Evolutionary conservation across 2,329 filamentous ascomycete genomes (phyloP), one percentile per base, ranked within the genome.

Genomic region (Aspergillus aculeatus): DNA sequence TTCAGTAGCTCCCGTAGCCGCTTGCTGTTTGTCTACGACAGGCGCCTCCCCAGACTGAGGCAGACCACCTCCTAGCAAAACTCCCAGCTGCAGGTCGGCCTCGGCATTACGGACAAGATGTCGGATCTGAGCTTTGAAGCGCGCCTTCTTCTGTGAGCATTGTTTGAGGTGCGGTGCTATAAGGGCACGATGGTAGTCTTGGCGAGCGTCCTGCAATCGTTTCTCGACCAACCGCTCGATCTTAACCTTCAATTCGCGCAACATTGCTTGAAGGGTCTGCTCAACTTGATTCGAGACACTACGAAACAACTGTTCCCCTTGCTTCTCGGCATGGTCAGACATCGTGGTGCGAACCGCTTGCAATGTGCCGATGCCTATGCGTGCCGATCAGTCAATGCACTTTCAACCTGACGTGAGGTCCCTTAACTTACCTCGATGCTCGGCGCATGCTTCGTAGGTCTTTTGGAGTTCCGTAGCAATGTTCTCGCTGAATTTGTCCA

Each of bases 111-210:
- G 14, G 19, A 61, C 9, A 2, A 54, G 16, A 16, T n/a, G 3
- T 1, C 12, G 12, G 5, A 55, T 21, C n/a, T 50, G 29, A 1
- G 24, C 23, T 44, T 52, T 57, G 11, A 47, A 31, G n/a, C 50
- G 9, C 3, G 55, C 24, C 32, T 59, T 52, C 48, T 57, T 12
- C 24, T 61, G 6, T 16, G 50, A 47, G 26, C 26, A 57, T 16
- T 38, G 19, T 2, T 23, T 19, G 19, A 57, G 41, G 44, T 55
- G 23, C 11, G 60, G 47, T 19, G 31, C 50, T 29, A 65, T 49
- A n/a, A 64, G 49, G 19, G 48, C 60, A 3, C 19, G 32, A 47
- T 53, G 48, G 29, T 65, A 65, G 23, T 58, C 60, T 26, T 38
- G 54, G n/a, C 50, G 14, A 16, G 50, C 23, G 11, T 41, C 23